Base-by-base conservation (phyloP, 2,329 filamentous ascomycete species). In the Meredithiella fracta region DNA sequence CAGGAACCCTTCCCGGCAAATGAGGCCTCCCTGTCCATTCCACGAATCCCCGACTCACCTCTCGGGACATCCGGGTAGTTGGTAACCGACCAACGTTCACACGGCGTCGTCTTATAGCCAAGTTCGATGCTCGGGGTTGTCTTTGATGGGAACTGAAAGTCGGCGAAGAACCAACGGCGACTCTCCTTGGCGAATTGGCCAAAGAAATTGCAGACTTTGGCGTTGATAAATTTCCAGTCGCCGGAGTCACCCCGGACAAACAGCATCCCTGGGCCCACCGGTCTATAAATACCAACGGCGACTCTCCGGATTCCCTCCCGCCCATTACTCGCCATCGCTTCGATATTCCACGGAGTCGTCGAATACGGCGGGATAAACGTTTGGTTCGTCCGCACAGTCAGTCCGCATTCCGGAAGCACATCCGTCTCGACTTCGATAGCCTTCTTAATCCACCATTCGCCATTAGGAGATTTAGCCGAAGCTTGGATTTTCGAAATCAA, bases 241-340 rank as follows among this genome's bases (percentile, higher is more conserved):
- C 72, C 72, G 38, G 66, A 72, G 60, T 75, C 72, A 3, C 65
- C 64, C 23, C 69, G 65, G 37, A 68, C 51, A 50, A 72, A 73
- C 9, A 63, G 64, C 0, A 64, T 67, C 5, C 70, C 70, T 14
- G 61, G 58, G 1, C 63, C 64, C 1, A 69, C 58, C 7, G 64
- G 64, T 22, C 66, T 64, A 52, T 68, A 66, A 3, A 69, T 57
- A 2, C 67, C 69, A 5, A 68, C 56, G 7, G 65, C 64, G 11
- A 67, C 54, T 2, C 64, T 63, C 1, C 67, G 68, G 14, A 60
- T 57, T 3, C 61, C 59, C 8, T 51, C 56, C 9, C 55, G 60
- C 54, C 63, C 55, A 54, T 60, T 3, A 61, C 62, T 66, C 15
- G 67, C 59, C 47, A 66, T 68, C 5, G 68, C 56, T 51, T 73